Conservation (phyloP, 805 yeast species). For the Metschnikowia lochheadii region DNA sequence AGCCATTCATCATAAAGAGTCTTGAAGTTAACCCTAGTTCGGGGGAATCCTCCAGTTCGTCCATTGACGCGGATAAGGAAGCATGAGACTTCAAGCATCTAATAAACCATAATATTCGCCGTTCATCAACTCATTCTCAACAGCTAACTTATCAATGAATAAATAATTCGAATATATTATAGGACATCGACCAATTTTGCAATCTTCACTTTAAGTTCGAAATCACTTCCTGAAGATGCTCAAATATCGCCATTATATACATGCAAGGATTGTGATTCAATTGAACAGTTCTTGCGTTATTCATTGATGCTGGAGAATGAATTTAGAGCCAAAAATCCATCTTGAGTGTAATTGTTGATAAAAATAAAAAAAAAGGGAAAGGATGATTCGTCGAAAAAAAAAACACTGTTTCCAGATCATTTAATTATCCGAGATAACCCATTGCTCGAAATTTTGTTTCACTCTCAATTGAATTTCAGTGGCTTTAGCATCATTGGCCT, state of each 20-base stretch:
- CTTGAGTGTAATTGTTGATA: not conserved
- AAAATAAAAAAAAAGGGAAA: constrained; percentile 9
- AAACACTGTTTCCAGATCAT: not conserved
- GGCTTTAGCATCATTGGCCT: constrained; percentile 28
- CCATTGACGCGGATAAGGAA: constrained; percentile 2
- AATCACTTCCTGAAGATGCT: not conserved
- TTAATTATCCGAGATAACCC: constrained; percentile 56
- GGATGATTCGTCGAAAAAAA: not conserved
- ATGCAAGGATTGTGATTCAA: constrained; percentile 6
- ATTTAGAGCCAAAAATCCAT: not conserved
- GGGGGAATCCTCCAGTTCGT: not conserved
- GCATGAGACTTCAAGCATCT: not conserved
- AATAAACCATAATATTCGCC: not conserved
- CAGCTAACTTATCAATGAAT: not conserved
- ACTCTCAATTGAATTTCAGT: constrained; percentile 59
- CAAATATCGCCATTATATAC: constrained; percentile 8
- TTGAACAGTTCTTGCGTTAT: not conserved
- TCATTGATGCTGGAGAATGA: not conserved
- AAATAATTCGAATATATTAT: not conserved
- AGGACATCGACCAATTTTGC: not conserved
- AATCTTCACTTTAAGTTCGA: not conserved
- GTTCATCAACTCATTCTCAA: not conserved
- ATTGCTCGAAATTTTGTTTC: constrained; percentile 51
- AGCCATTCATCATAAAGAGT: constrained; percentile 50
- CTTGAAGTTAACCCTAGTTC: constrained; percentile 18